Evolutionary conservation across 176 grass and related monocot genomes (phyloP).

Genomic region (Rhynchospora breviuscula): DNA sequence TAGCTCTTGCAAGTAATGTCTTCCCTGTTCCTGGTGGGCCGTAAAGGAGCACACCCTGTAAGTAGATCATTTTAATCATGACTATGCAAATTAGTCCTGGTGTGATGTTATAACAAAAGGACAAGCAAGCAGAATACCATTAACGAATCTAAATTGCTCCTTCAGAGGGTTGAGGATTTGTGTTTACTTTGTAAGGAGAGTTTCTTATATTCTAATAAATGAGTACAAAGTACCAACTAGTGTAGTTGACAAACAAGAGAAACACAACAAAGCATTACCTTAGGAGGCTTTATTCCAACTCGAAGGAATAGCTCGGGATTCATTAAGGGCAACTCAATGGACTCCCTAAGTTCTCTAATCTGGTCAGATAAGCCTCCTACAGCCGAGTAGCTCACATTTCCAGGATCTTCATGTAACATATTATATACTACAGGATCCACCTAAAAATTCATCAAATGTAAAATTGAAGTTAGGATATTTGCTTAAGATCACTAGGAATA

Average conservation of each 20-base stretch:
- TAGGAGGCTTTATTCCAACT: slow-evolving; percentile 90
- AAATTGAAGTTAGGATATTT: background rate
- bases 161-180: background rate
- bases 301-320: slow-evolving; percentile 87
- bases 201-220: background rate
- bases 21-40: slow-evolving; percentile 97
- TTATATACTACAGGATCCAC: slow-evolving; percentile 94
- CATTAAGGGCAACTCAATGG: slow-evolving; percentile 93
- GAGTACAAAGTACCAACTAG: background rate
- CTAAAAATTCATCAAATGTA: slow-evolving; percentile 35
- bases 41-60: slow-evolving; percentile 91
- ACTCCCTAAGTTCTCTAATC: slow-evolving; percentile 86
- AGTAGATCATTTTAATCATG: slow-evolving; percentile 2
- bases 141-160: too few species aligned
- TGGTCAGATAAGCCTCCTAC: slow-evolving; percentile 91
- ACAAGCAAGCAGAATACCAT: background rate
- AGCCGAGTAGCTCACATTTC: slow-evolving; percentile 95
- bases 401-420: slow-evolving; percentile 98
- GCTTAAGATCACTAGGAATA: slow-evolving; percentile 3
- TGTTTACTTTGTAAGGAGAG: background rate
- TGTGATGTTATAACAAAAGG: background rate
- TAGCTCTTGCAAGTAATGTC: slow-evolving; percentile 90
- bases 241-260: background rate
- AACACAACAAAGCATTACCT: slow-evolving; percentile 39
- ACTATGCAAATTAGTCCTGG: background rate